A percentile compares a stretch with the other conserved stretches of the same genome.
These are phyloP conservation scores for Bjerkandera adusta DNA, from an alignment of 1,284 basidiomycete species.

Conservation along the genomic window DNA sequence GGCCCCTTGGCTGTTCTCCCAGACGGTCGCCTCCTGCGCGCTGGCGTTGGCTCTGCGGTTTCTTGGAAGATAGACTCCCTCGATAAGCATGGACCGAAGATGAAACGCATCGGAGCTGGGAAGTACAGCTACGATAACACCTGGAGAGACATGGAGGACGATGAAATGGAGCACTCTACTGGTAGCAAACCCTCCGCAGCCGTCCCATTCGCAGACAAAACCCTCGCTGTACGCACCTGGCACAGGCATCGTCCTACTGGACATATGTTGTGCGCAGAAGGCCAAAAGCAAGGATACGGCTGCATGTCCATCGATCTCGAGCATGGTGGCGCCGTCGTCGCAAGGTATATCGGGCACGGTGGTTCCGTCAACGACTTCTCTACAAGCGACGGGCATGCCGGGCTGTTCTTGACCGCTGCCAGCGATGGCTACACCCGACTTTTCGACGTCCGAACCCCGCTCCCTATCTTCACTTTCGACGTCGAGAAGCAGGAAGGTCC, in stretches of 20 bases:
- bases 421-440: slow-evolving; percentile 37
- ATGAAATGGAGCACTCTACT: slow-evolving; percentile 33
- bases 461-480: slow-evolving; percentile 26
- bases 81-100: slow-evolving; percentile 26
- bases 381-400: slow-evolving; percentile 32
- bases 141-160: slow-evolving; percentile 24
- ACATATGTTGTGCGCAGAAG: slow-evolving; percentile 28
- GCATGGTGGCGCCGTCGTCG: slow-evolving; percentile 26
- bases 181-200: slow-evolving; percentile 26
- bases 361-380: slow-evolving; percentile 31
- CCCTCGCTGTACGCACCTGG: slow-evolving; percentile 27
- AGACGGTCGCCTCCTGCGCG: slow-evolving; percentile 29
- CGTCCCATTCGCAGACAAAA: slow-evolving; percentile 24
- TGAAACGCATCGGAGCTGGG: slow-evolving; percentile 26
- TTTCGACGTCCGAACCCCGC: slow-evolving; percentile 34
- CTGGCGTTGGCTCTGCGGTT: slow-evolving; percentile 29
- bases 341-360: slow-evolving; percentile 39
- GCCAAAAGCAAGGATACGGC: slow-evolving; percentile 18
- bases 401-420: slow-evolving; percentile 35
- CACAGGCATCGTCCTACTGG: slow-evolving; percentile 27
- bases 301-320: slow-evolving; percentile 35
- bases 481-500: slow-evolving; percentile 15
- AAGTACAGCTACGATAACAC: slow-evolving; percentile 17
- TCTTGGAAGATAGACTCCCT: slow-evolving; percentile 35
- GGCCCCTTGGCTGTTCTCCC: slow-evolving; percentile 31